Percentiles rank a stretch among this genome's conserved stretches.
Evolutionary conservation across 495 filamentous ascomycete species (phyloP).

Genomic region (Aspergillus kassunensis): DNA sequence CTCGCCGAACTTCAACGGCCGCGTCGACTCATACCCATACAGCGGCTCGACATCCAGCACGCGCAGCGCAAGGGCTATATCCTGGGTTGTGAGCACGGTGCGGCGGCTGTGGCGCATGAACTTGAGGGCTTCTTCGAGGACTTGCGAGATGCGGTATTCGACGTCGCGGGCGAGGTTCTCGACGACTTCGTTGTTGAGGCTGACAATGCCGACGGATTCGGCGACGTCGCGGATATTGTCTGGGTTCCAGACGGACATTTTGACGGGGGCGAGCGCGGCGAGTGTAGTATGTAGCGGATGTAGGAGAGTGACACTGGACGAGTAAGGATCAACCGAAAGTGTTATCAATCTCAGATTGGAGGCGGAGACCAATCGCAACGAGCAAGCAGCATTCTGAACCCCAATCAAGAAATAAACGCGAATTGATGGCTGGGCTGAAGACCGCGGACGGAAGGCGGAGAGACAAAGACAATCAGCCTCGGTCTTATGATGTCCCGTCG

Average conservation of each 20-base stretch:
- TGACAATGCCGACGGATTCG: conserved; percentile 84
- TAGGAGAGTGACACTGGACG: no score
- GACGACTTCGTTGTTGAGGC: conserved; percentile 74
- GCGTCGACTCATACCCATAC: conserved; percentile 88
- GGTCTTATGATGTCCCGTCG: conserved; percentile 14
- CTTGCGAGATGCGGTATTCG: conserved; percentile 88
- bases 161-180: conserved; percentile 87
- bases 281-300: no score
- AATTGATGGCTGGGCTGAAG: background rate
- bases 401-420: background rate
- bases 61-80: conserved; percentile 75
- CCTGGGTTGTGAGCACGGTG: conserved; percentile 76
- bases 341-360: background rate
- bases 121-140: conserved; percentile 88
- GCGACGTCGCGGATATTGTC: conserved; percentile 94
- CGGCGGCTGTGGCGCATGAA: conserved; percentile 89
- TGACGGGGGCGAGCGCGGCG: no score
- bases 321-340: no score
- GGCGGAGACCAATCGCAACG: background rate
- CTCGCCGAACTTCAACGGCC: conserved; percentile 86
- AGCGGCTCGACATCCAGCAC: conserved; percentile 90
- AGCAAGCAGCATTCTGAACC: conserved; percentile 6
- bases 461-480: background rate
- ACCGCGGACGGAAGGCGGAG: conserved; percentile 7
- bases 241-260: conserved; percentile 80